These are phyloP conservation scores for Chaetomiaceae sp. DNA, from an alignment of 2,329 filamentous ascomycete genomes.

Conservation along the genomic window DNA sequence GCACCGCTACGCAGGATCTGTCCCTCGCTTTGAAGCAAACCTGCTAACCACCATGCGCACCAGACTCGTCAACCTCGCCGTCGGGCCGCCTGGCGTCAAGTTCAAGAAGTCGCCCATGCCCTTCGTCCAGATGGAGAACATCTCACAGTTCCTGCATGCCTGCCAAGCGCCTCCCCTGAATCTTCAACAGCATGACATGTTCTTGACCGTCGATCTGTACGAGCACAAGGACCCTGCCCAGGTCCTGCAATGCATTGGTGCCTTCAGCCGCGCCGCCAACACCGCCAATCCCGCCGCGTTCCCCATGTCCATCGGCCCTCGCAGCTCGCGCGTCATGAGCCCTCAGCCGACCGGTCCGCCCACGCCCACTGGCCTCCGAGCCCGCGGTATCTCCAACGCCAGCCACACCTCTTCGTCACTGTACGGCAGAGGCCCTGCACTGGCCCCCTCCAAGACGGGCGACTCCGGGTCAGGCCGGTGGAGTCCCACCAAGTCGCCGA, in stretches of 20 bases:
- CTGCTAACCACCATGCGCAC: background rate
- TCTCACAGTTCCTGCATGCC: constrained; percentile 86
- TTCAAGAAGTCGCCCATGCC: constrained; percentile 94
- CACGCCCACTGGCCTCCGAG: constrained; percentile 43
- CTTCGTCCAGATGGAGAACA: constrained; percentile 99
- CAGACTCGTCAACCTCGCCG: constrained; percentile 75
- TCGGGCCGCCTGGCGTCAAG: constrained; percentile 71
- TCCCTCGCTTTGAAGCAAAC: background rate
- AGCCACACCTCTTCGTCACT: constrained; percentile 51
- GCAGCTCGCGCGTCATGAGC: constrained; percentile 53
- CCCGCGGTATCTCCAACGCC: constrained; percentile 47
- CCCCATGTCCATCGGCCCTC: constrained; percentile 68
- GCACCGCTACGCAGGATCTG: too few relatives aligned
- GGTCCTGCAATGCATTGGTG: constrained; percentile 84
- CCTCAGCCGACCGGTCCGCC: constrained; percentile 57
- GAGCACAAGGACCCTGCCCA: constrained; percentile 94
- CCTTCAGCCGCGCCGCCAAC: constrained; percentile 85
- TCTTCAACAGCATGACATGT: constrained; percentile 88
- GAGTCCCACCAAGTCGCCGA: constrained; percentile 59
- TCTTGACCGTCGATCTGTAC: constrained; percentile 93
- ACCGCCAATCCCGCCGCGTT: constrained; percentile 67
- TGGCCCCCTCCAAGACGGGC: constrained; percentile 46
- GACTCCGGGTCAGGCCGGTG: constrained; percentile 50
- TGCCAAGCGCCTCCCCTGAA: constrained; percentile 80
- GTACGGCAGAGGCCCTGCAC: constrained; percentile 36